Conservation (phyloP, 768 basidiomycete genomes). For the Leccinum rimulosum region DNA sequence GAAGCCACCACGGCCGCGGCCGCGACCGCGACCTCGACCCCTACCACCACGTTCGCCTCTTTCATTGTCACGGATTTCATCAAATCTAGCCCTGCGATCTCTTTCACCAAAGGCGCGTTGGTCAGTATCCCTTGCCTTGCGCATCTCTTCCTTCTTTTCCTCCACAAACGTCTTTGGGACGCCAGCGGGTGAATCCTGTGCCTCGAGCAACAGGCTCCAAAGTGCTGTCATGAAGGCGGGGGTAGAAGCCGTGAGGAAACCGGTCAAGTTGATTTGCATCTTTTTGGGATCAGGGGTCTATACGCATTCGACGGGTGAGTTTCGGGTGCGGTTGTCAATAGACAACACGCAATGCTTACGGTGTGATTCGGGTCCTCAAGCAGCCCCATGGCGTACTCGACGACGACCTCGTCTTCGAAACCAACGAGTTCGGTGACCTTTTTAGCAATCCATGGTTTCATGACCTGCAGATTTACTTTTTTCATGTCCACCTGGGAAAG, state of each 20-base stretch:
- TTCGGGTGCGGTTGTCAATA: not conserved
- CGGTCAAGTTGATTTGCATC: constrained; percentile 93
- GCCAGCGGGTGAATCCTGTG: constrained; percentile 84
- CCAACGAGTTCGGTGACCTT: constrained; percentile 88
- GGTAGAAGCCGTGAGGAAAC: constrained; percentile 88
- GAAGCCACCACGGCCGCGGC: constrained; percentile 47
- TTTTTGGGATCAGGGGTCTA: constrained; percentile 90
- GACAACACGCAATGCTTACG: constrained; percentile 42
- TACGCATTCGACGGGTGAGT: not conserved
- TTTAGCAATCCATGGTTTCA: constrained; percentile 94
- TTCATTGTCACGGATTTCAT: constrained; percentile 67
- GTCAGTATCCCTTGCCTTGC: constrained; percentile 63
- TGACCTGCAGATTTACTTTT: constrained; percentile 90
- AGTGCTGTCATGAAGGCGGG: constrained; percentile 82
- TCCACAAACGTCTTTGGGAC: constrained; percentile 90
- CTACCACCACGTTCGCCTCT: constrained; percentile 46
- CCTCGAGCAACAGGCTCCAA: constrained; percentile 92
- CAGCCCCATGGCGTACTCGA: constrained; percentile 94
- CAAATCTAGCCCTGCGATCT: constrained; percentile 63
- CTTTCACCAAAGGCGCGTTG: constrained; percentile 65
- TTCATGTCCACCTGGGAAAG: constrained; percentile 79
- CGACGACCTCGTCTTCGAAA: constrained; percentile 94
- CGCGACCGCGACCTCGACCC: constrained; percentile 59
- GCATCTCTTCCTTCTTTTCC: constrained; percentile 89
- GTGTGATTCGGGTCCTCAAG: constrained; percentile 83